Evolutionary conservation across 2,329 filamentous ascomycete species (phyloP).

Genomic region (Aspergillus sp.): DNA sequence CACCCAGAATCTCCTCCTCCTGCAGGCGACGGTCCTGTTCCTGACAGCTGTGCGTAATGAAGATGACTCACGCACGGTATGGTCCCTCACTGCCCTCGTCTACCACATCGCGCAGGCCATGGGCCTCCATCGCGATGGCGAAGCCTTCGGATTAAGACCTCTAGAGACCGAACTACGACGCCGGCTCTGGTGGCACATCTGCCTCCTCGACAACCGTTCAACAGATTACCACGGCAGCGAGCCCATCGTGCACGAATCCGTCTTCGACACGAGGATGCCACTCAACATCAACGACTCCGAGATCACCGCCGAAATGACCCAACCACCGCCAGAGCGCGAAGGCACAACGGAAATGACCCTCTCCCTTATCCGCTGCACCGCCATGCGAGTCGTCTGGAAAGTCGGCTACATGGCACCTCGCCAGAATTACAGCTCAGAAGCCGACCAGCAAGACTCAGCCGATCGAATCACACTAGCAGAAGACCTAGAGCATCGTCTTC

Average conservation of each 20-base stretch:
- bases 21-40: slow-evolving; percentile 61
- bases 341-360: slow-evolving; percentile 54
- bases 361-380: slow-evolving; percentile 50
- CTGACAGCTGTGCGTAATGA: slow-evolving; percentile 45
- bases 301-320: slow-evolving; percentile 45
- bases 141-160: slow-evolving; percentile 41
- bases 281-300: slow-evolving; percentile 53
- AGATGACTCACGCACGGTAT: slow-evolving; percentile 26
- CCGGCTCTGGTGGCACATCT: slow-evolving; percentile 51
- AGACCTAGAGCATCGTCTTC: slow-evolving; percentile 14
- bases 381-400: slow-evolving; percentile 39
- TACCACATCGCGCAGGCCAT: slow-evolving; percentile 30
- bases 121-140: slow-evolving; percentile 43
- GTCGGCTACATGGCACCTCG: slow-evolving; percentile 29
- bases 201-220: slow-evolving; percentile 44
- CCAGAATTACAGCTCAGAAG: neutral
- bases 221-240: slow-evolving; percentile 49
- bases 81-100: slow-evolving; percentile 30
- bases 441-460: neutral
- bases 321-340: slow-evolving; percentile 44
- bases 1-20: slow-evolving; percentile 55
- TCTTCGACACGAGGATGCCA: slow-evolving; percentile 46
- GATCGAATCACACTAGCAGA: slow-evolving; percentile 9
- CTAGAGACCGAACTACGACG: slow-evolving; percentile 51
- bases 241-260: slow-evolving; percentile 36